Evolutionary conservation across 2,329 filamentous ascomycete species (phyloP), one percentile per base, ranked within the genome.

Genomic region (Diaporthe sp.): DNA sequence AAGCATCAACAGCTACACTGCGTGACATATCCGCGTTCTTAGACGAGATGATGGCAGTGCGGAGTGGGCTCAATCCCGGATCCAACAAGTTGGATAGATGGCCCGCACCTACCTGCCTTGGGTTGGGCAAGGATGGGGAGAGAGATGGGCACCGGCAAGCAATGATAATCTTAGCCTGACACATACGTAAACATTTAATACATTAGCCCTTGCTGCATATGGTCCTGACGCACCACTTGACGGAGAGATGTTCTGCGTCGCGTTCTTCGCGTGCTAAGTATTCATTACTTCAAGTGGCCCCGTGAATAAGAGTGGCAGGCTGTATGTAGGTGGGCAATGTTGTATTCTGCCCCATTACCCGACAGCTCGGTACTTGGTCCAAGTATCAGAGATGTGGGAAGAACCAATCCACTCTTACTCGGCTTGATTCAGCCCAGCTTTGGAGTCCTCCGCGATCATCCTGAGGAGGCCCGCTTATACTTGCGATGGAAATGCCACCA

Each of bases 101-200:
- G 19, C 55, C 28, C 37, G n/a, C 51, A 8, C 34, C 15, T 51
- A 8, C 34, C 15, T 39, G 13, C 13, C 28, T n/a, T 28, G 12
- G 28, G 22, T 39, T n/a, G 42, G 69, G 69, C 55, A 58, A 51
- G 69, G 42, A 72, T 19, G 53, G 39, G 53, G 22, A 39, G 39
- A 25, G 59, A 44, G n/a, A 19, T 37, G 39, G 34, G 70, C 61
- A 73, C 5, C 61, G 22, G 42, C 42, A 49, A 49, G 28, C 42
- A 59, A 34, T 70, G 37, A 39, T 75, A 62, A 70, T 70, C 53
- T 58, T 67, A 74, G 71, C 74, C 74, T 62, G 69, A 61, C 71
- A 70, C 72, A 74, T 72, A 65, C 42, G 57, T 72, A 44, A 73
- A 73, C 67, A 74, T 76, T 55, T 76, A 76, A 74, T 76, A 74